Evolutionary conservation across 1,284 basidiomycete genomes (phyloP), one percentile per base, ranked within the genome.

Genomic region (Phlebopus sp.): DNA sequence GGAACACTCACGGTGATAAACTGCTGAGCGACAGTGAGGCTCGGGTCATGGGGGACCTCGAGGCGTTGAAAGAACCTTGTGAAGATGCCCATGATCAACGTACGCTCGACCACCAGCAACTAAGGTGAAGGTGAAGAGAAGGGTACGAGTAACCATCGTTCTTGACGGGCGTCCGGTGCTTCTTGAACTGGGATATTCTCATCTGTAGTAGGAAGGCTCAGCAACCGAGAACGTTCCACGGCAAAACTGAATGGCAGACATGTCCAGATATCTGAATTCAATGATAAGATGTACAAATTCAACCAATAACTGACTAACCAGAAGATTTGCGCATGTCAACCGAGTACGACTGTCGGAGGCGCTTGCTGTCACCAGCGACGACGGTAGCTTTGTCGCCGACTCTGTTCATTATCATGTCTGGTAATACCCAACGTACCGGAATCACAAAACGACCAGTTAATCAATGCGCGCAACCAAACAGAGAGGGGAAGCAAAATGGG

Each of bases 41-140:
- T 75, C 17, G 74, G 72, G 30, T 76, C 69, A 56, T 78, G 76
- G 45, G 71, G 63, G 41, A 81, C 71, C 62, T 84, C 78, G 18
- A 84, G 62, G 45, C 55, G 54, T 48, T 56, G 56, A 36, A 59
- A 39, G 14, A 65, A 44, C 43, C 49, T 64, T 32, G 46, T 55
- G 52, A 55, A 31, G 42, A 58, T 11, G 15, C 39, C 44, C 63
- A 66, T 66, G 23, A n/a, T n/a, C n/a, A 34, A 43, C 27, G 29
- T 23, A n/a, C 46, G 31, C 37, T 29, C 39, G 18, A 21, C 27
- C 37, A 27, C 45, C 40, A 29, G 30, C 31, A 34, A 40, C 10
- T 31, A 42, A 18, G 39, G 43, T 14, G 19, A n/a, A 32, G 44
- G 37, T 21, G 35, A n/a, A n/a, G 10, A 15, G 37, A 47, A 45